Conservation (phyloP, 1,284 basidiomycete genomes). For the Cystobasidiaceae sp. region DNA sequence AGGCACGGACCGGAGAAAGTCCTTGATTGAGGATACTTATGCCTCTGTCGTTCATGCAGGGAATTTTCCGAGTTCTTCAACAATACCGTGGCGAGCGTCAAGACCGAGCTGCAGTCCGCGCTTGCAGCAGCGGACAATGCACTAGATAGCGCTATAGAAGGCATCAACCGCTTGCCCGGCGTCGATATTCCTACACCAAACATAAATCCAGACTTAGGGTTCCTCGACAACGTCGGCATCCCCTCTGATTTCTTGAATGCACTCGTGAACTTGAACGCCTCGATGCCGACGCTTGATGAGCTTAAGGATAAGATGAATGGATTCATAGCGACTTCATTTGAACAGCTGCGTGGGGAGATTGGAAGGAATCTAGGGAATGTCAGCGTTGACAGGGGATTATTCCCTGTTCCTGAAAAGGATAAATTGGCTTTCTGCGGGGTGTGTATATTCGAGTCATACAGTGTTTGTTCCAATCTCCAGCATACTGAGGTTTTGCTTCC, state of each 20-base stretch:
- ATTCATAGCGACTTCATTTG: conserved; percentile 76
- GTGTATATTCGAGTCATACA: too few relatives aligned
- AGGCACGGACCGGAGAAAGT: conserved; percentile 44
- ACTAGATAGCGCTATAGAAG: conserved; percentile 61
- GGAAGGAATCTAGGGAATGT: conserved; percentile 63
- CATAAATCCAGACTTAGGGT: conserved; percentile 62
- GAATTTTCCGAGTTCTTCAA: conserved; percentile 67
- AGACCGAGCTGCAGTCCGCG: conserved; percentile 65
- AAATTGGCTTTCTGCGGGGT: conserved; percentile 51
- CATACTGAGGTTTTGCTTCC: too few relatives aligned
- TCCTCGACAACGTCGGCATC: conserved; percentile 71
- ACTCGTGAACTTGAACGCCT: conserved; percentile 67
- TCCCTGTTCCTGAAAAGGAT: conserved; percentile 67
- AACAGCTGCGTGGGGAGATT: conserved; percentile 75
- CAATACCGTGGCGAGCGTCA: conserved; percentile 57
- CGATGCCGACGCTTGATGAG: conserved; percentile 71
- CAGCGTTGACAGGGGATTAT: conserved; percentile 50
- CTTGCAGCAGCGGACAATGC: conserved; percentile 63
- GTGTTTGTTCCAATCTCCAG: too few relatives aligned
- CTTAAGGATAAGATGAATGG: conserved; percentile 66
- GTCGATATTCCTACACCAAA: conserved; percentile 61
- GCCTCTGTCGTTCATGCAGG: conserved; percentile 56
- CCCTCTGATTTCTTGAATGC: conserved; percentile 71
- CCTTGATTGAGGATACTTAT: conserved; percentile 48
- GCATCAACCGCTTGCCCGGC: conserved; percentile 59